Evolutionary conservation across 2,329 filamentous ascomycete species (phyloP).

Genomic region (Pseudonectria buxi): DNA sequence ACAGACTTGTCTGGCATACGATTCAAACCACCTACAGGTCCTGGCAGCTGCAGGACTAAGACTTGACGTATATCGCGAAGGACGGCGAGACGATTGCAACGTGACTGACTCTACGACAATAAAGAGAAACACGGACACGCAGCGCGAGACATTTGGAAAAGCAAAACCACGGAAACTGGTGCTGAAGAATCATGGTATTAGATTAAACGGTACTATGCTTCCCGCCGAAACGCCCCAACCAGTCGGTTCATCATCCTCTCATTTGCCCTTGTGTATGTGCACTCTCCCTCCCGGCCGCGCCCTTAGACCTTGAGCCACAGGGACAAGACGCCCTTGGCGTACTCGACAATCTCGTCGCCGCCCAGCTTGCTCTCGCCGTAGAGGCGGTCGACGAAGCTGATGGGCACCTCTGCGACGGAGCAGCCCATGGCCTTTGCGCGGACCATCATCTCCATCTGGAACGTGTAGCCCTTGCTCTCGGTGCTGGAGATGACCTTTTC

Average conservation of each 20-base stretch:
- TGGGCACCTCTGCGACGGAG: slow-evolving; percentile 90
- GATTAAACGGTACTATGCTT: slow-evolving; percentile 25
- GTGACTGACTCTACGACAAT: background rate
- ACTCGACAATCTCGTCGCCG: slow-evolving; percentile 92
- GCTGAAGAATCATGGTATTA: slow-evolving; percentile 24
- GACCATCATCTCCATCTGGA: slow-evolving; percentile 99
- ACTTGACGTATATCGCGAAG: too few relatives aligned
- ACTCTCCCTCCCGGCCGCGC: slow-evolving; percentile 4
- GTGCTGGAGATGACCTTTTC: slow-evolving; percentile 86
- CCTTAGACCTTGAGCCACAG: slow-evolving; percentile 69
- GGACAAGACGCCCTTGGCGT: slow-evolving; percentile 75
- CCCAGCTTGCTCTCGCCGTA: slow-evolving; percentile 96
- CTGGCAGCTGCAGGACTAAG: too few relatives aligned
- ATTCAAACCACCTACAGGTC: too few relatives aligned
- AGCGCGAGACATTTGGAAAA: too few relatives aligned
- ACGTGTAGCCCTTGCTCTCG: slow-evolving; percentile 94
- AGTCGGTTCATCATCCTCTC: slow-evolving; percentile 9
- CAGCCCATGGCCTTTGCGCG: slow-evolving; percentile 93
- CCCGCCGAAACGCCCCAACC: slow-evolving; percentile 23
- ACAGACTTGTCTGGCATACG: too few relatives aligned
- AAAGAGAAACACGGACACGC: too few relatives aligned
- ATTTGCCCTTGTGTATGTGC: slow-evolving; percentile 16
- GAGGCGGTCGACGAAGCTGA: slow-evolving; percentile 89
- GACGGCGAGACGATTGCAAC: too few relatives aligned
- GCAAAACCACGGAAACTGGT: slow-evolving; percentile 1